Percentiles rank a stretch among this genome's conserved stretches.
phyloP scores from a whole-genome alignment of 768 basidiomycete species.

The Glaciozyma antarctica region DNA sequence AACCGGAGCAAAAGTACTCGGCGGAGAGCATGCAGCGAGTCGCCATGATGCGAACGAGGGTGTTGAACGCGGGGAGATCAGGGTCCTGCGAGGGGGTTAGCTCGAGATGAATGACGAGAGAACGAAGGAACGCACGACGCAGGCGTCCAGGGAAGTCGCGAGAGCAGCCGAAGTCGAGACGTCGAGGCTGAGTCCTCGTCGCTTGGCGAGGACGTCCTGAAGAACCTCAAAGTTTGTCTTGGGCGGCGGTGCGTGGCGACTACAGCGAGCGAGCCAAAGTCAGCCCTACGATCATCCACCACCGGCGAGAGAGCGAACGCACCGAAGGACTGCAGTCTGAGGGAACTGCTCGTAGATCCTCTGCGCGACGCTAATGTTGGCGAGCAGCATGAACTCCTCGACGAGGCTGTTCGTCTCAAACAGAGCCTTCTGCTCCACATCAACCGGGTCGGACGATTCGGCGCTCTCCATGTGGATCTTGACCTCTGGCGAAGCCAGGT shows the following conservation, averaged over 20 bases:
- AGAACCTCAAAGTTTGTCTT: constrained; percentile 88
- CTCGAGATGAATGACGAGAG: neutral
- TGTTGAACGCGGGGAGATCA: constrained; percentile 81
- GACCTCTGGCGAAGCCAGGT: constrained; percentile 95
- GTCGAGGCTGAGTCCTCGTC: constrained; percentile 70
- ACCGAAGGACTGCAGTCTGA: constrained; percentile 87
- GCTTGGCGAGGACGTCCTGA: constrained; percentile 79
- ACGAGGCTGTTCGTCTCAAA: constrained; percentile 91
- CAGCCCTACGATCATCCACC: neutral
- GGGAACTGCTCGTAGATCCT: constrained; percentile 93
- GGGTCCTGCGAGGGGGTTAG: constrained; percentile 52
- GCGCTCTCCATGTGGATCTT: constrained; percentile 90
- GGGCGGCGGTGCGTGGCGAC: constrained; percentile 86
- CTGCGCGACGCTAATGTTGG: constrained; percentile 84
- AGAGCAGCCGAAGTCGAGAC: constrained; percentile 84
- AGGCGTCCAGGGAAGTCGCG: constrained; percentile 76
- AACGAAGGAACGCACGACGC: constrained; percentile 53
- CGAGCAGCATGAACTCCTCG: constrained; percentile 98
- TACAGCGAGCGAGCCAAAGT: constrained; percentile 35
- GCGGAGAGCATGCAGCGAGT: constrained; percentile 97
- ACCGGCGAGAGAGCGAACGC: constrained; percentile 17
- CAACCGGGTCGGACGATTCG: constrained; percentile 89
- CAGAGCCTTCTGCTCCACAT: constrained; percentile 89
- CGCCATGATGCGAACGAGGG: constrained; percentile 96
- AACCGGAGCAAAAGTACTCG: constrained; percentile 95